Conservation (phyloP, 345 rosid species). For the Corymbia maculata region DNA sequence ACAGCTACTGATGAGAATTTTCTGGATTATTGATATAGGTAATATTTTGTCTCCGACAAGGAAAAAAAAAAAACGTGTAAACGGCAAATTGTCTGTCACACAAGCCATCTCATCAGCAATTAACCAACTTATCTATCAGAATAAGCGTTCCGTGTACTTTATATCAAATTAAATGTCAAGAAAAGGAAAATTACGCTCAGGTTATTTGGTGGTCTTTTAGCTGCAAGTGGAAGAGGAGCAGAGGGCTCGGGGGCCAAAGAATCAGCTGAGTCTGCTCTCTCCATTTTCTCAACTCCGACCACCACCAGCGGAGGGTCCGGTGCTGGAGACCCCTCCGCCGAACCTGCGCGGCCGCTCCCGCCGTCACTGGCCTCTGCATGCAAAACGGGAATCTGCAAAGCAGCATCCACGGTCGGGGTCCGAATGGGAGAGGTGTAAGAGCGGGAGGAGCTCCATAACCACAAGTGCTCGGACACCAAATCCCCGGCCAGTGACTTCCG, state of each 20-base stretch:
- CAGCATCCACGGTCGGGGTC: neutral
- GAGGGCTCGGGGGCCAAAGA: neutral
- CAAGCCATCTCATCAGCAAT: neutral
- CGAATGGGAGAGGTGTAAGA: neutral
- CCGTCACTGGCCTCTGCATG: neutral
- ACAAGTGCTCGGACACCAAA: neutral
- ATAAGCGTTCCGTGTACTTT: neutral
- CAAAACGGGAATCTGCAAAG: neutral
- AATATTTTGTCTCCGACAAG: neutral
- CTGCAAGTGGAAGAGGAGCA: neutral
- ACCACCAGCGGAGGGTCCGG: neutral
- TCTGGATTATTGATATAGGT: neutral
- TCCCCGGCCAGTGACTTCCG: neutral
- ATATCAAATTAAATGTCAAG: neutral
- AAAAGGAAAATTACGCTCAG: neutral
- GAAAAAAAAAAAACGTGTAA: rapidly evolving
- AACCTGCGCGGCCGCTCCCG: rapidly evolving
- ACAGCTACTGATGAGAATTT: neutral
- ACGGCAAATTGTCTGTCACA: neutral
- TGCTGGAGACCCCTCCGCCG: neutral
- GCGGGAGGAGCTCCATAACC: neutral
- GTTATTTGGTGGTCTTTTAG: neutral
- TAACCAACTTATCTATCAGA: neutral
- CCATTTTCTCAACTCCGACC: neutral
- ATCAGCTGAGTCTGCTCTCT: neutral